A percentile compares a stretch with the other conserved stretches of the same genome.
Evolutionary conservation across 2,329 filamentous ascomycete species (phyloP).

Genomic region (Fusarium chaquense): DNA sequence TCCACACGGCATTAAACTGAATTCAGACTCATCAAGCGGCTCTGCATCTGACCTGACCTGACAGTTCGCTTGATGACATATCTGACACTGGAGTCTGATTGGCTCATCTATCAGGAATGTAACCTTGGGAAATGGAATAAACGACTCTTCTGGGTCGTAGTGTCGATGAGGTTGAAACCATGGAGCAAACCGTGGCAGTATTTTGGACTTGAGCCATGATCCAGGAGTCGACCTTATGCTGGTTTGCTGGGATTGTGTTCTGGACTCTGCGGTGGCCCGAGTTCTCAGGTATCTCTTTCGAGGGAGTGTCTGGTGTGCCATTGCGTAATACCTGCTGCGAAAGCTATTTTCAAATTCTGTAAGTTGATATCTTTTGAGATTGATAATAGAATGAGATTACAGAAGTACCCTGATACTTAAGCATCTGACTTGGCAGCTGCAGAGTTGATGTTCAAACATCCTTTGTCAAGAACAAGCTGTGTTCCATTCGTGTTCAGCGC

Average conservation of each 20-base stretch:
- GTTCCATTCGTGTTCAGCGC: background rate
- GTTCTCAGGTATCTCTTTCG: conserved; percentile 25
- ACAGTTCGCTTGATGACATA: conserved; percentile 43
- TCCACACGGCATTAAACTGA: conserved; percentile 53
- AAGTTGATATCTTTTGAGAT: background rate
- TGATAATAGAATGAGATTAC: background rate
- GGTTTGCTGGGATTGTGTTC: background rate
- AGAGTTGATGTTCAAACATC: background rate
- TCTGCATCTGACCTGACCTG: conserved; percentile 35
- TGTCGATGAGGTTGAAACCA: conserved; percentile 38
- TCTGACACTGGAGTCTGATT: conserved; percentile 41
- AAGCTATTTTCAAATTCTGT: background rate
- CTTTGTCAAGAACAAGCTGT: background rate
- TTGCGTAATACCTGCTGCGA: background rate
- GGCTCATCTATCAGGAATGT: conserved; percentile 48
- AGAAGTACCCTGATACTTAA: background rate
- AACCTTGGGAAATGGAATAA: conserved; percentile 48
- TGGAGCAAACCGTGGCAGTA: conserved; percentile 18
- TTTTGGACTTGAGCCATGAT: conserved; percentile 24
- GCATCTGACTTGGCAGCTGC: background rate
- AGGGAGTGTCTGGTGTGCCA: conserved; percentile 5
- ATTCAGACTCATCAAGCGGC: conserved; percentile 30
- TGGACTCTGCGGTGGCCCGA: conserved; percentile 4
- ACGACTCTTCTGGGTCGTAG: conserved; percentile 39
- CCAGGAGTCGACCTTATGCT: background rate